phyloP scores from a whole-genome alignment of 345 rosid species.

The Citrus australasica region DNA sequence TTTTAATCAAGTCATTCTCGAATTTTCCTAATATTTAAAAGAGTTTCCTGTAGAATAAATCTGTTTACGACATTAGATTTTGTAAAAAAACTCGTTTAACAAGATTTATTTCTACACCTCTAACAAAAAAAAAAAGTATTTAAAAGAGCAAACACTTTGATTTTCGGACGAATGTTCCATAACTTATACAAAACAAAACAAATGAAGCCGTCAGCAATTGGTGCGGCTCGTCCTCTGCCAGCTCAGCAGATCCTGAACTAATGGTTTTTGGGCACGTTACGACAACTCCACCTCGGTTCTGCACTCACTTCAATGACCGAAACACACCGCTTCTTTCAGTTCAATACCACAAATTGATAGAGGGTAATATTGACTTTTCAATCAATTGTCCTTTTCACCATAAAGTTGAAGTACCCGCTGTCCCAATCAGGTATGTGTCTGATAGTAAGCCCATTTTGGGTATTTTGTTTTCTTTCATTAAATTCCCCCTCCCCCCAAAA shows the following conservation, averaged over 20 bases:
- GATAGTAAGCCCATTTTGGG: slow-evolving; percentile 7
- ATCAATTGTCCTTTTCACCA: neutral
- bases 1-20: too few relatives aligned
- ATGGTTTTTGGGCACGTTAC: slow-evolving; percentile 9
- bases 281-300: slow-evolving; percentile 10
- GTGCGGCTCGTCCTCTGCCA: neutral
- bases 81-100: too few relatives aligned
- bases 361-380: neutral
- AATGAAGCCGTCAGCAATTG: neutral
- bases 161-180: too few relatives aligned
- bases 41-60: too few relatives aligned
- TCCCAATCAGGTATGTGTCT: slow-evolving; percentile 1
- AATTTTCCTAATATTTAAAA: too few relatives aligned
- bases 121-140: too few relatives aligned
- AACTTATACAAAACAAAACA: neutral
- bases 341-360: too few relatives aligned
- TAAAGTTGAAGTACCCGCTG: neutral
- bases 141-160: too few relatives aligned
- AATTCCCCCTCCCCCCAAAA: neutral
- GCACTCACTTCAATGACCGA: slow-evolving; percentile 11
- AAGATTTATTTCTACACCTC: too few relatives aligned
- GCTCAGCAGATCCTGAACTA: neutral
- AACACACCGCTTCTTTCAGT: neutral
- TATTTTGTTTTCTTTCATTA: neutral
- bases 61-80: too few relatives aligned